phyloP scores from a whole-genome alignment of 305 asterid genomes.

The Solanum hybrid region DNA sequence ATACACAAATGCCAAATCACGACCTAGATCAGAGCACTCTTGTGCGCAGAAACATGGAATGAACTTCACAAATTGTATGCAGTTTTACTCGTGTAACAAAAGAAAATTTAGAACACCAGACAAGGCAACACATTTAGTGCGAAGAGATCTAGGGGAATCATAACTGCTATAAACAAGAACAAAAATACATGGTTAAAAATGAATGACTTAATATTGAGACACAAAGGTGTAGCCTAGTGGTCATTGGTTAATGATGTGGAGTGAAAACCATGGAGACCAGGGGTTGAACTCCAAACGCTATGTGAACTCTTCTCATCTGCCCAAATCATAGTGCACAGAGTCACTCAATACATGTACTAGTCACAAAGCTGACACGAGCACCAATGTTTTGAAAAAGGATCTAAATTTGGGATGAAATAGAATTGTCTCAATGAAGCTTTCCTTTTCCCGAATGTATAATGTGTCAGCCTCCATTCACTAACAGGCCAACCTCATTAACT shows the following conservation, averaged over 20 bases:
- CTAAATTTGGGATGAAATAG: neutral
- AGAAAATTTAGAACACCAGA: neutral
- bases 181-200: neutral
- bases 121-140: neutral
- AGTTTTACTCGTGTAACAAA: neutral
- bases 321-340: neutral
- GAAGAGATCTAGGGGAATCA: neutral
- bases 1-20: neutral
- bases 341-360: neutral
- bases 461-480: neutral
- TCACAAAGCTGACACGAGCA: neutral
- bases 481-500: neutral
- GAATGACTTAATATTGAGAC: neutral
- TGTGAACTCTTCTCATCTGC: neutral
- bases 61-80: neutral
- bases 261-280: neutral
- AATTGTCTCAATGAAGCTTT: neutral
- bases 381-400: neutral
- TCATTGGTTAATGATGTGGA: neutral
- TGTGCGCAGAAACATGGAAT: neutral
- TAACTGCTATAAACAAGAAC: neutral
- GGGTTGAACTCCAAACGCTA: neutral
- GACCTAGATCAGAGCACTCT: neutral
- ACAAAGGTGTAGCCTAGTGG: neutral
- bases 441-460: neutral